Percentiles rank a stretch among this genome's conserved stretches.
These are phyloP conservation scores for Scopulariopsis brevicaulis DNA, from an alignment of 2,329 filamentous ascomycete genomes.

Conservation along the genomic window DNA sequence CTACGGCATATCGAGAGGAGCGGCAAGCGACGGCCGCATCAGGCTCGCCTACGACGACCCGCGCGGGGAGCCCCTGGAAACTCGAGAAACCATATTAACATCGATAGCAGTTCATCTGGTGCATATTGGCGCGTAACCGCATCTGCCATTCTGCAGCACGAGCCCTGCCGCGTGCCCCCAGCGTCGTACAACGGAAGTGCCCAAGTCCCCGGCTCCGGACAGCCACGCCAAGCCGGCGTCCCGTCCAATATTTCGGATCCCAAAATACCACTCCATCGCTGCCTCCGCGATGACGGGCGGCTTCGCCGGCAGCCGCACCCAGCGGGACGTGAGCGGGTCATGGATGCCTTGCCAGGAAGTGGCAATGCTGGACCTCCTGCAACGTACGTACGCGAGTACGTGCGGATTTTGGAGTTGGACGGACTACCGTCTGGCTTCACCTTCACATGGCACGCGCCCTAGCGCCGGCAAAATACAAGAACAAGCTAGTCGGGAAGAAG, in stretches of 20 bases:
- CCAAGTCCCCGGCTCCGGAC: background rate
- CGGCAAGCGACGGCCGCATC: too few relatives aligned
- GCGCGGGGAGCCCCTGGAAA: background rate
- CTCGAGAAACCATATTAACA: background rate
- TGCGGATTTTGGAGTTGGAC: too few relatives aligned
- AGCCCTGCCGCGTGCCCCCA: background rate
- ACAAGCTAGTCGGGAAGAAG: too few relatives aligned
- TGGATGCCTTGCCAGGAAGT: background rate
- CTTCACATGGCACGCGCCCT: too few relatives aligned
- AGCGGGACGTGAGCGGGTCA: background rate
- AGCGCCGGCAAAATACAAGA: too few relatives aligned
- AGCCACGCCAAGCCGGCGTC: background rate
- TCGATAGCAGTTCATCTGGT: background rate
- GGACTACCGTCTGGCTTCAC: too few relatives aligned
- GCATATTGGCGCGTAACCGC: background rate
- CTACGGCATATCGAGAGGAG: too few relatives aligned
- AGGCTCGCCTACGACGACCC: background rate
- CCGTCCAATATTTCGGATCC: background rate
- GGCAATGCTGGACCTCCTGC: background rate
- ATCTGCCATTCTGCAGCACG: background rate
- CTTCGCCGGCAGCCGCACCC: background rate
- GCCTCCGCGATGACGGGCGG: background rate
- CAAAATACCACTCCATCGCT: background rate
- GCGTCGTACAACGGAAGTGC: background rate
- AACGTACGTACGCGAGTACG: background rate